A percentile compares a stretch with the other conserved stretches of the same genome.
Conservation (phyloP, 257 asterid genomes). For the Nicotiana undulata region DNA sequence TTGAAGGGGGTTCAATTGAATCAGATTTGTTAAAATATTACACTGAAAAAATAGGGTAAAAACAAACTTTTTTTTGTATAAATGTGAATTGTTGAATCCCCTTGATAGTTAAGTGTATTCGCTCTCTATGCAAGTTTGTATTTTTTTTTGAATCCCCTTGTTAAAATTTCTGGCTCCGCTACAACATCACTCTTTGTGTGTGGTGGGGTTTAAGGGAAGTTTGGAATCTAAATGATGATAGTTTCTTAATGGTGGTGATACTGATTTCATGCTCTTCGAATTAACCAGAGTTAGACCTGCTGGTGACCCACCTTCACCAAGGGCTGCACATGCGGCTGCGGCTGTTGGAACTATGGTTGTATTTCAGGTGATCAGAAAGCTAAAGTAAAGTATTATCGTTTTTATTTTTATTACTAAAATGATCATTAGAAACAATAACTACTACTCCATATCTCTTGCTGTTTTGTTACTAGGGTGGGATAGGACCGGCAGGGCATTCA, state of each 20-base stretch:
- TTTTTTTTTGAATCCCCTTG: too few species aligned
- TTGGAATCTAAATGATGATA: neutral
- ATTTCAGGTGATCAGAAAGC: slow-evolving; percentile 66
- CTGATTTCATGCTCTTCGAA: slow-evolving; percentile 11
- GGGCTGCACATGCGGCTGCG: slow-evolving; percentile 97
- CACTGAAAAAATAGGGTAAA: too few species aligned
- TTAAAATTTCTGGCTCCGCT: too few species aligned
- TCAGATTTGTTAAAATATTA: too few species aligned
- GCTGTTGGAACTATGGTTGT: slow-evolving; percentile 99
- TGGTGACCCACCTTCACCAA: slow-evolving; percentile 98
- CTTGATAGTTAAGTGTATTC: too few species aligned
- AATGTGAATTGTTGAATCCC: too few species aligned
- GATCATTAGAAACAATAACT: neutral
- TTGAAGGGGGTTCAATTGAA: neutral
- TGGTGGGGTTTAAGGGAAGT: neutral
- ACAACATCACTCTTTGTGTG: neutral
- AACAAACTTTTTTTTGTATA: too few species aligned
- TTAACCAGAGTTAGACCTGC: slow-evolving; percentile 74
- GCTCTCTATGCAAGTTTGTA: too few species aligned
- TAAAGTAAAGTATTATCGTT: neutral
- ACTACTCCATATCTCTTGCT: neutral
- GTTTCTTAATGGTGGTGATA: neutral
- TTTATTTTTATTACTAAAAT: neutral
- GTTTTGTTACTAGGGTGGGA: slow-evolving; percentile 72
- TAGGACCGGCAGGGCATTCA: slow-evolving; percentile 99